phyloP scores from a whole-genome alignment of 345 rosid genomes.

The Populus davidiana region DNA sequence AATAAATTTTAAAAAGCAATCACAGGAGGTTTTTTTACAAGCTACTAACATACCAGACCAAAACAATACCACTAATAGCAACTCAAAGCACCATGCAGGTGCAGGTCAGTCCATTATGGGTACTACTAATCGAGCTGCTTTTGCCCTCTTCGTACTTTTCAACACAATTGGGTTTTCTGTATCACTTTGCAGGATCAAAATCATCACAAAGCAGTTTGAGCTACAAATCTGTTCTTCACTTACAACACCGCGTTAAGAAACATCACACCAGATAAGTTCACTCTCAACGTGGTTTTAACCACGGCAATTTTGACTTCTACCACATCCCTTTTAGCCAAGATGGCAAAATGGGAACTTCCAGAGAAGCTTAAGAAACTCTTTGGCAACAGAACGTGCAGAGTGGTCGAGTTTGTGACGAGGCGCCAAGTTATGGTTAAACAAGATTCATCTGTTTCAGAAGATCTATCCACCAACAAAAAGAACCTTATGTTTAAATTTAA shows the following conservation, averaged over 20 bases:
- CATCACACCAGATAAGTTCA: slow-evolving; percentile 32
- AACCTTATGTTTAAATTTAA: neutral
- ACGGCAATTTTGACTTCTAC: slow-evolving; percentile 25
- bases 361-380: neutral
- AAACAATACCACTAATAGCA: slow-evolving; percentile 13
- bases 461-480: neutral
- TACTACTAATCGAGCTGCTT: slow-evolving; percentile 13
- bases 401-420: neutral
- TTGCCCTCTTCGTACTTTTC: slow-evolving; percentile 31
- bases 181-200: slow-evolving; percentile 43
- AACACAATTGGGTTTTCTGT: slow-evolving; percentile 41
- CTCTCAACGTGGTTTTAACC: slow-evolving; percentile 22
- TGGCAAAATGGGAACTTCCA: neutral
- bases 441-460: no score
- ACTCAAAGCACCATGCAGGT: slow-evolving; percentile 5
- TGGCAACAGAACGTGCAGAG: neutral
- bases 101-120: slow-evolving; percentile 48
- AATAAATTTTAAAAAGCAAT: no score
- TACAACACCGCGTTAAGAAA: slow-evolving; percentile 33
- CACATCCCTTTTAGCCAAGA: slow-evolving; percentile 1
- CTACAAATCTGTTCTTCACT: slow-evolving; percentile 45
- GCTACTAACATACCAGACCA: slow-evolving; percentile 21
- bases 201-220: slow-evolving; percentile 53
- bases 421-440: no score
- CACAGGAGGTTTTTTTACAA: slow-evolving; percentile 5